A percentile compares a stretch with the other conserved stretches of the same genome.
phyloP scores from a whole-genome alignment of 495 filamentous ascomycete genomes.

The Penicillium samsonianum region DNA sequence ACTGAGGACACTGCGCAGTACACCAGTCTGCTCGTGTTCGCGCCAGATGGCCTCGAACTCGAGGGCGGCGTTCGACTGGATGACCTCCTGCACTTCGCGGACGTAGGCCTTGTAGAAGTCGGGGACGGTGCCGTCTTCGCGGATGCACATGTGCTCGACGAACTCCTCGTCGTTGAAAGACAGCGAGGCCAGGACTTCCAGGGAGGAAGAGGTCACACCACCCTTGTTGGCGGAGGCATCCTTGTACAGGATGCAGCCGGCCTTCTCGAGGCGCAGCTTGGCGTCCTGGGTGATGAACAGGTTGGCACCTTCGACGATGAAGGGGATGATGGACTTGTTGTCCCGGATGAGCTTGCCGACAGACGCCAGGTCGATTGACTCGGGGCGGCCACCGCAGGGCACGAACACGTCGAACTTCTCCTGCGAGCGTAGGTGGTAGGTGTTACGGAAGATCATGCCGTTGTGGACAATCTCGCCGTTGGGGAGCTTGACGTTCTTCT shows the following conservation, averaged over 20 bases:
- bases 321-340: slow-evolving; percentile 81
- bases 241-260: slow-evolving; percentile 93
- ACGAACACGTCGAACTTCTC: slow-evolving; percentile 86
- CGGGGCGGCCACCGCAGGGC: slow-evolving; percentile 93
- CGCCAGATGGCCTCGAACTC: slow-evolving; percentile 99
- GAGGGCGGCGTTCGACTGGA: slow-evolving; percentile 83
- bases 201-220: slow-evolving; percentile 95
- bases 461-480: slow-evolving; percentile 84
- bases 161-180: slow-evolving; percentile 91
- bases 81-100: slow-evolving; percentile 83
- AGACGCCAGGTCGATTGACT: slow-evolving; percentile 90
- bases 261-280: slow-evolving; percentile 90
- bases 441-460: slow-evolving; percentile 94
- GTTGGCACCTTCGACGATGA: slow-evolving; percentile 97
- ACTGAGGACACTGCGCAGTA: slow-evolving; percentile 77
- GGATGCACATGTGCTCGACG: slow-evolving; percentile 89
- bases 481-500: slow-evolving; percentile 81
- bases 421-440: slow-evolving; percentile 82
- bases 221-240: slow-evolving; percentile 99
- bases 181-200: slow-evolving; percentile 91
- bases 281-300: slow-evolving; percentile 98
- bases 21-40: slow-evolving; percentile 80
- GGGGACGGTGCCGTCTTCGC: slow-evolving; percentile 72
- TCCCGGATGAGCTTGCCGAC: slow-evolving; percentile 81
- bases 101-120: slow-evolving; percentile 93